Base-by-base conservation (phyloP, 2,329 filamentous ascomycete species). In the Aspergillus novofumigatus region DNA sequence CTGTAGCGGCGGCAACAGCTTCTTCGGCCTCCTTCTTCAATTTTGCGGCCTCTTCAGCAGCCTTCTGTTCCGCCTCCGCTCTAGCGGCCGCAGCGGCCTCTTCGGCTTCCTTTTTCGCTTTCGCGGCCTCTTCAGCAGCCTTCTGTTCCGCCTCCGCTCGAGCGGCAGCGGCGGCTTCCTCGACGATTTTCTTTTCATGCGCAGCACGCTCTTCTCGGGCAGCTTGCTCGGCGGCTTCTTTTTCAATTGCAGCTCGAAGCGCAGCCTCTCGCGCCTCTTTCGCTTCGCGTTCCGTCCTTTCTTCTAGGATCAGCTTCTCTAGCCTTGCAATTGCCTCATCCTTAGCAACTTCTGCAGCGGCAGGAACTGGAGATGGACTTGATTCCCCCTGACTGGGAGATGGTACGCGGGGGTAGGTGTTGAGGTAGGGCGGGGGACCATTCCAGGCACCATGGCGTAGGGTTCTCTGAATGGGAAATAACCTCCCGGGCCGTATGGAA, bases 291-390 rank as follows among this genome's bases (percentile, higher is more conserved):
- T 78, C 76, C 10, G 61, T 68, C 50, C 74, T 72, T 56, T 79
- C 75, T 17, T 79, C 76, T 52, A 77, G 55, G 48, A 82, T 78
- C 57, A 90, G 72, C 63, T 88, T 81, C 60, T 83, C 80, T 59
- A 87, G 81, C 56, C 87, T 80, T n/a, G 78, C 77, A 60, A 87
- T 85, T 55, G 88, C 79, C 58, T 82, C 80, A 49, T 78, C 77
- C 58, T 79, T 78, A 5, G 73, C 82, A 1, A 82, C 79, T 53
- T 88, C 83, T 29, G 73, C 70, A 8, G 75, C 69, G 4, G 75
- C 69, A 6, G 65, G 63, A 7, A 62, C 64, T 41, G 71, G 63
- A 3, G 67, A 58, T 38, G 60, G 61, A 51, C 64, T 68, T 49
- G 63, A 59, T 55, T 71, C 66, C n/a, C 65, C 57, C 48, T 67